Conservation (phyloP, 225 moss, liverwort and hornwort genomes). For the Bryoerythrophyllum caledonicum region DNA sequence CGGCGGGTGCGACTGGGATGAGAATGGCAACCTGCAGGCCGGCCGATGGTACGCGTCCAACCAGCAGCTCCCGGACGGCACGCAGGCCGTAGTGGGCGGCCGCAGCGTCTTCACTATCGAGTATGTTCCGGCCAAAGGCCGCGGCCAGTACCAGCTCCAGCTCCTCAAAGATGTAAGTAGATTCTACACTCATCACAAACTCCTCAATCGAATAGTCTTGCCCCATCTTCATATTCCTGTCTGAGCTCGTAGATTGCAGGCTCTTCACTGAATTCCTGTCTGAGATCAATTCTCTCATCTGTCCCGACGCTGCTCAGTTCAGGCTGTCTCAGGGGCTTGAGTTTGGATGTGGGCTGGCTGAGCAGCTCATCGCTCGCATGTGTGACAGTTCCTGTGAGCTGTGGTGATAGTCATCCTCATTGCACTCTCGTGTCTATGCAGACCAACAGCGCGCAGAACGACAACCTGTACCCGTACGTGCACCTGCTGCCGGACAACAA, state of each 20-base stretch:
- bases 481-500: slow-evolving; percentile 51
- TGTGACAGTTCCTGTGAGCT: neutral
- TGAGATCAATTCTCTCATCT: too few species aligned
- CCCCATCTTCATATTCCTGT: too few species aligned
- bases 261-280: too few species aligned
- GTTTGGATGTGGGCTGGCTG: too few species aligned
- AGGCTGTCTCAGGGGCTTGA: too few species aligned
- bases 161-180: slow-evolving; percentile 36
- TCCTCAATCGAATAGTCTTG: too few species aligned
- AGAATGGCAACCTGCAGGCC: slow-evolving; percentile 28
- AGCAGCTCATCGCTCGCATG: too few species aligned
- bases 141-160: slow-evolving; percentile 20
- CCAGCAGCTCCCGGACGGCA: slow-evolving; percentile 64
- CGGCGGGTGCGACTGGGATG: slow-evolving; percentile 52
- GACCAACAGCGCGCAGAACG: slow-evolving; percentile 50
- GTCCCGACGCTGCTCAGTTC: too few species aligned
- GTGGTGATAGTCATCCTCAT: neutral
- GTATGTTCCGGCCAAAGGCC: slow-evolving; percentile 50
- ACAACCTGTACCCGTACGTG: slow-evolving; percentile 61
- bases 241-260: too few species aligned
- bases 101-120: slow-evolving; percentile 45
- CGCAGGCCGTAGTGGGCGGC: slow-evolving; percentile 47
- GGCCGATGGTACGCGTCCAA: slow-evolving; percentile 70
- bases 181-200: too few species aligned
- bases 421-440: slow-evolving; percentile 7